phyloP scores from a whole-genome alignment of 495 filamentous ascomycete species.

The Rostrohypoxylon terebratum region DNA sequence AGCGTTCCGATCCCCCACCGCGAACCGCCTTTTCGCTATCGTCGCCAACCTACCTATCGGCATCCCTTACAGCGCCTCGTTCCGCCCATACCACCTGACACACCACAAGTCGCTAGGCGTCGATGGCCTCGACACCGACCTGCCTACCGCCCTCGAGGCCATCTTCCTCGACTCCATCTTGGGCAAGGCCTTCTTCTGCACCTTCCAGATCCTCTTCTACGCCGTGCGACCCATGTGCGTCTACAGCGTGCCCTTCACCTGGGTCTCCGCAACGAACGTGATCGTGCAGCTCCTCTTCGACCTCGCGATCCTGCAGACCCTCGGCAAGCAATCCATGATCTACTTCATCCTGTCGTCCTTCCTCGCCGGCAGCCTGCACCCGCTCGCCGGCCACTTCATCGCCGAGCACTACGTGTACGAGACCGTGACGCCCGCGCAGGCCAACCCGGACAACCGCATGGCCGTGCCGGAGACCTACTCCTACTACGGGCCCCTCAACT shows the following conservation, averaged over 20 bases:
- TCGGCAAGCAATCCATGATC: conserved; percentile 69
- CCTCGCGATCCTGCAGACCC: conserved; percentile 66
- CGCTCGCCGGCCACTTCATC: conserved; percentile 97
- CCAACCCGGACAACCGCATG: conserved; percentile 68
- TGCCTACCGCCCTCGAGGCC: conserved; percentile 92
- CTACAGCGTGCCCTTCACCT: conserved; percentile 88
- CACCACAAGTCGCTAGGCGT: conserved; percentile 99
- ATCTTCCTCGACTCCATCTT: conserved; percentile 94
- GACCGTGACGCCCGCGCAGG: conserved; percentile 67
- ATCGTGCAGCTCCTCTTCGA: conserved; percentile 82
- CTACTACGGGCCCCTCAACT: conserved; percentile 94
- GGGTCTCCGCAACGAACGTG: conserved; percentile 85
- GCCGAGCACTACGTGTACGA: conserved; percentile 99
- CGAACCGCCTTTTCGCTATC: conserved; percentile 87
- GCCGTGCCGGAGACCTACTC: conserved; percentile 94
- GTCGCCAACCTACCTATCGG: conserved; percentile 97
- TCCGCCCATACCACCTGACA: conserved; percentile 97
- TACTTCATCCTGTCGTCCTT: conserved; percentile 91
- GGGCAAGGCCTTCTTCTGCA: conserved; percentile 99
- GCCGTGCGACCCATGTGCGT: conserved; percentile 97
- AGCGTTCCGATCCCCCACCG: conserved; percentile 85
- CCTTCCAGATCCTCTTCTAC: conserved; percentile 99
- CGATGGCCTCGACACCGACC: conserved; percentile 94
- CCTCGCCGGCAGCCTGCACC: conserved; percentile 92
- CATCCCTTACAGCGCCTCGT: conserved; percentile 94